Percentiles rank a stretch among this genome's conserved stretches.
Conservation (phyloP, 1,139 yeast species). For the Scheffersomyces stambukii region DNA sequence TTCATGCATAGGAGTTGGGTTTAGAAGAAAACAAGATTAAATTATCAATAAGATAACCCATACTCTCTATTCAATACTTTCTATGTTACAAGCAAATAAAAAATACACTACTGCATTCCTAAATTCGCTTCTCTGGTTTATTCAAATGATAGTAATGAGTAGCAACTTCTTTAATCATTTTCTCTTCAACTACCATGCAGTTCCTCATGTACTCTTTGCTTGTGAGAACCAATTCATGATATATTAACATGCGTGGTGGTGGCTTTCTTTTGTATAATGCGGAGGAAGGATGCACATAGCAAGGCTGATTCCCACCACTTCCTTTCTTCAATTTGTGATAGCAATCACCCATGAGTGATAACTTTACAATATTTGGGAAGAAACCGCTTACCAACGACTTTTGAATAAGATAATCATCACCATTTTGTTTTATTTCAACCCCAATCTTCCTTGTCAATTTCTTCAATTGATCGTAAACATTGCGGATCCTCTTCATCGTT, state of each 20-base stretch:
- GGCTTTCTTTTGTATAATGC: conserved; percentile 57
- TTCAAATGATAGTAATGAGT: too few species aligned
- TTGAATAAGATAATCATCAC: conserved; percentile 41
- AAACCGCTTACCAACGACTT: conserved; percentile 77
- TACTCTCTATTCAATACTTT: too few species aligned
- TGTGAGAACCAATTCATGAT: conserved; percentile 83
- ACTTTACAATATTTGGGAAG: conserved; percentile 71
- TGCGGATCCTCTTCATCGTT: conserved; percentile 65
- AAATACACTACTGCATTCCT: too few species aligned
- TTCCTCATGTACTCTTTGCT: conserved; percentile 87
- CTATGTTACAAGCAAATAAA: too few species aligned
- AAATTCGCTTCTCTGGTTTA: too few species aligned
- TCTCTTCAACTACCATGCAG: conserved; percentile 65
- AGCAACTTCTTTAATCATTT: conserved; percentile 7
- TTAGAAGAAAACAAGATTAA: too few species aligned
- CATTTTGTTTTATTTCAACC: conserved; percentile 17
- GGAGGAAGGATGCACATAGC: conserved; percentile 82
- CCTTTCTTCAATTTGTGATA: conserved; percentile 50
- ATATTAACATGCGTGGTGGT: conserved; percentile 67
- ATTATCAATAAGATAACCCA: too few species aligned
- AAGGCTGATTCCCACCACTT: conserved; percentile 49
- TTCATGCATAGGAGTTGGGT: too few species aligned
- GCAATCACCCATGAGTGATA: conserved; percentile 69
- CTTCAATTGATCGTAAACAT: conserved; percentile 68
- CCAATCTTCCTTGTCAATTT: conserved; percentile 62